Base-by-base conservation (phyloP, 2,329 filamentous ascomycete genomes). In the Ilyonectria mors-panacis region DNA sequence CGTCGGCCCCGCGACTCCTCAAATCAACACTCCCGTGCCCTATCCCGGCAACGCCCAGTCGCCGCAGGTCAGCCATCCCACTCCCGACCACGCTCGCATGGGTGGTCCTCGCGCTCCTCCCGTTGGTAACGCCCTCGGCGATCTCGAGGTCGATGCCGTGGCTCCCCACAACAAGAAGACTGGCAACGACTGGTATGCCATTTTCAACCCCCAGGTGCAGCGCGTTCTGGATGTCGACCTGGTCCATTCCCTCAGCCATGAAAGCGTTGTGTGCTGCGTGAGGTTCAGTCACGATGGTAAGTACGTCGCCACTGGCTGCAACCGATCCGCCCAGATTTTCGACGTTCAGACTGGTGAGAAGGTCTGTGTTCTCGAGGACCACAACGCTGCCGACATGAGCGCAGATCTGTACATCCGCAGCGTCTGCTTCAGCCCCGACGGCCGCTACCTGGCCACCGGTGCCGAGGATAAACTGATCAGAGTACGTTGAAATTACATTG, bases 241-340 rank as follows among this genome's bases (percentile, higher is more conserved):
- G 44, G 92, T 98, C 54, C 96, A 98, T 83, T 97, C 94, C 63
- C 88, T 99, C 59, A 89, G 91, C 67, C 96, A 99, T 78, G 94
- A 97, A 78, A 98, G 95, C 76, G 96, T 99, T 4, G 96, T 99
- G 1, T 99, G 96, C 87, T 99, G 96, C 80, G 96, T 99, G 39
- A 90, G 96, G 65, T 99, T 99, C 86, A 98, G 95, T 79, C 90
- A 93, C 62, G 96, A 99, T 78, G 96, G 96, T 73, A 95, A 97
- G 78, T 98, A 94, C 75, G 93, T 99, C 62, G 96, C 96, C 8
- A 99, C 96, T 6, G 96, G 96, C 48, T 98, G 96, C 86, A 99
- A 99, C 82, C 88, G 95, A 70, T 97, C 94, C n/a, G 96, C 96
- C n/a, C 95, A 98, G 82, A 99, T 99, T 76, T 99, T 96, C 81